Percentiles rank a stretch among this genome's conserved stretches.
phyloP scores from a whole-genome alignment of 176 grass and related monocot genomes.

The Musa troglodytarum region DNA sequence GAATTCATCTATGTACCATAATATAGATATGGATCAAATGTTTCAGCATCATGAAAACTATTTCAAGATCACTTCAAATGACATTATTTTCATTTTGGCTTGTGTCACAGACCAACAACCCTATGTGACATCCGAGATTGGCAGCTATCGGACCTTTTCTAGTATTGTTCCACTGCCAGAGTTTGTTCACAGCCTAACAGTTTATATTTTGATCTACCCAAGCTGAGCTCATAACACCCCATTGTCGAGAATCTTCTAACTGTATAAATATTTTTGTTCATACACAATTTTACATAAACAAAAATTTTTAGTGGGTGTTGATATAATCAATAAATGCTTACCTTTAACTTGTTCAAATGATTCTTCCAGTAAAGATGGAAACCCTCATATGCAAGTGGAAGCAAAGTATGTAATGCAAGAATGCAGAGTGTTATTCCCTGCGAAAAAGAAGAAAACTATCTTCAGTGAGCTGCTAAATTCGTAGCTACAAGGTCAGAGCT shows the following conservation, averaged over 20 bases:
- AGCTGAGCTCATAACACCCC: neutral
- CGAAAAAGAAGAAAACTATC: constrained; percentile 3
- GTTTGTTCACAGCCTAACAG: neutral
- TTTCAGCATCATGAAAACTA: neutral
- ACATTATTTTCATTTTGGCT: neutral
- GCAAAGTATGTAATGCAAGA: constrained; percentile 68
- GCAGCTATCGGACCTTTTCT: neutral
- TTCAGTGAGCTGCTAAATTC: neutral
- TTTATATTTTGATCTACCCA: neutral
- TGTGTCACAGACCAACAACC: neutral
- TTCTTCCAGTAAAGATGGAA: constrained; percentile 56
- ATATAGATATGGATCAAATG: neutral
- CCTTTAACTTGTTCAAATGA: constrained; percentile 80
- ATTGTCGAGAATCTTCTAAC: neutral
- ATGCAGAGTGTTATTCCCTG: constrained; percentile 64
- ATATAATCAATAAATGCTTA: constrained; percentile 4
- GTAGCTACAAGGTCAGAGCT: neutral
- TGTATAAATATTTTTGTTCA: neutral
- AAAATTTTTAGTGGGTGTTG: neutral
- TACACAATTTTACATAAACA: neutral
- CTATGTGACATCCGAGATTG: neutral
- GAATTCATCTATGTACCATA: neutral
- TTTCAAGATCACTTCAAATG: neutral
- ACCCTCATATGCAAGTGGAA: constrained; percentile 87
- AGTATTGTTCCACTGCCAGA: neutral